Percentiles rank a stretch among this genome's conserved stretches.
Evolutionary conservation across 345 rosid species (phyloP).

Genomic region (Eucalyptus grandis): DNA sequence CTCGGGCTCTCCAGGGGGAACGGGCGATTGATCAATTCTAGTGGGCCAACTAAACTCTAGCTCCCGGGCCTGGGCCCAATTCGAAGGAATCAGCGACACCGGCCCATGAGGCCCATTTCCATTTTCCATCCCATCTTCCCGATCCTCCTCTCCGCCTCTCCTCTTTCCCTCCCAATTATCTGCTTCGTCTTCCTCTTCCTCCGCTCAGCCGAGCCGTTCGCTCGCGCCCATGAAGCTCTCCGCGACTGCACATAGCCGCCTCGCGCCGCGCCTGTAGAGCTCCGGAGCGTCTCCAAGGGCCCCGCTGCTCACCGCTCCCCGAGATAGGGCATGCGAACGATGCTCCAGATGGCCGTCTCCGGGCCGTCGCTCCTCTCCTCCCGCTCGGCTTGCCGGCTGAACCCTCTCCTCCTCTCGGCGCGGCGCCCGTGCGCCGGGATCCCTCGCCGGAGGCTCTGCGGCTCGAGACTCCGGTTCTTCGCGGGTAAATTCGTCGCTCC

Average conservation of each 20-base stretch:
- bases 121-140: neutral
- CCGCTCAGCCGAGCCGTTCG: neutral
- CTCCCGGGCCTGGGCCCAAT: neutral
- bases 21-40: neutral
- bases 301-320: no score
- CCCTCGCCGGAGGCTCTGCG: conserved; percentile 8
- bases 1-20: neutral
- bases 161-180: neutral
- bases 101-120: neutral
- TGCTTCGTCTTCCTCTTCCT: neutral
- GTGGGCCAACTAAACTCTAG: neutral
- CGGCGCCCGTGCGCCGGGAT: conserved; percentile 24
- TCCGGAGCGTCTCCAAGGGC: neutral
- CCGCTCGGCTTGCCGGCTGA: conserved; percentile 44
- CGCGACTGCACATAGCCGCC: neutral
- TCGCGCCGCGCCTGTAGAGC: neutral
- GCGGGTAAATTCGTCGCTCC: conserved; percentile 10
- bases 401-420: conserved; percentile 55
- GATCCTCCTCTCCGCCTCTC: neutral
- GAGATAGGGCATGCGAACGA: neutral
- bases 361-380: conserved; percentile 37
- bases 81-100: neutral
- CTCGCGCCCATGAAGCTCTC: neutral
- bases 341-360: conserved; percentile 26
- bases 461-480: conserved; percentile 3